phyloP scores from a whole-genome alignment of 345 rosid genomes.

The Erucastrum elatum region DNA sequence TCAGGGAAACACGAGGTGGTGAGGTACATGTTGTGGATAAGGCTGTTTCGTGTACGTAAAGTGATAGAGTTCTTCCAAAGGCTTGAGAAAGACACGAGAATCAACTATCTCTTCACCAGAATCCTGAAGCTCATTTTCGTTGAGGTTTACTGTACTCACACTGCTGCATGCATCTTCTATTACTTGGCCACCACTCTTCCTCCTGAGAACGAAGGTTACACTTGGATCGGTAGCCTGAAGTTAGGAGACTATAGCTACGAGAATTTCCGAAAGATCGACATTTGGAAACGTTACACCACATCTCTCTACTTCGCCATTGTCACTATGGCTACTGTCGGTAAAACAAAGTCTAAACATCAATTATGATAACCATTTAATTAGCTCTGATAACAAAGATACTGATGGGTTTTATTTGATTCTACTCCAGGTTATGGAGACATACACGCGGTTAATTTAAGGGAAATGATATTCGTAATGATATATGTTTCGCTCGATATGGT shows the following conservation, averaged over 20 bases:
- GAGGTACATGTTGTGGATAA: conserved; percentile 75
- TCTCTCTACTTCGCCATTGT: conserved; percentile 82
- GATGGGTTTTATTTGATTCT: not conserved
- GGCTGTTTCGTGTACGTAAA: conserved; percentile 62
- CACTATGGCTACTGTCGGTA: conserved; percentile 93
- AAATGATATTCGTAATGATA: conserved; percentile 93
- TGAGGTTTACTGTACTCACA: conserved; percentile 83
- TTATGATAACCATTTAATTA: not conserved
- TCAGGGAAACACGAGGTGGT: conserved; percentile 65
- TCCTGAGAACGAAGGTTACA: conserved; percentile 59
- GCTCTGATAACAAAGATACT: not conserved
- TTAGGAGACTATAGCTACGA: conserved; percentile 74
- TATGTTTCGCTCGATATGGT: conserved; percentile 95
- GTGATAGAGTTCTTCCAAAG: conserved; percentile 51
- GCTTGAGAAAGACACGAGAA: conserved; percentile 74
- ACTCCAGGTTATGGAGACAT: conserved; percentile 92
- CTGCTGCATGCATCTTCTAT: conserved; percentile 90
- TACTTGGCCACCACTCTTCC: conserved; percentile 83
- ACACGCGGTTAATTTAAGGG: conserved; percentile 93
- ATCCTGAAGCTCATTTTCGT: conserved; percentile 73
- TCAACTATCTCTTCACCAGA: conserved; percentile 72
- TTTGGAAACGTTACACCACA: conserved; percentile 81
- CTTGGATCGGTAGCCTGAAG: conserved; percentile 90
- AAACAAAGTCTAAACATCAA: not conserved
- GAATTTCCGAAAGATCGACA: conserved; percentile 68